Percentiles rank a stretch among this genome's conserved stretches.
Evolutionary conservation across 2,329 filamentous ascomycete genomes (phyloP).

Genomic region (Blastomyces gilchristii): DNA sequence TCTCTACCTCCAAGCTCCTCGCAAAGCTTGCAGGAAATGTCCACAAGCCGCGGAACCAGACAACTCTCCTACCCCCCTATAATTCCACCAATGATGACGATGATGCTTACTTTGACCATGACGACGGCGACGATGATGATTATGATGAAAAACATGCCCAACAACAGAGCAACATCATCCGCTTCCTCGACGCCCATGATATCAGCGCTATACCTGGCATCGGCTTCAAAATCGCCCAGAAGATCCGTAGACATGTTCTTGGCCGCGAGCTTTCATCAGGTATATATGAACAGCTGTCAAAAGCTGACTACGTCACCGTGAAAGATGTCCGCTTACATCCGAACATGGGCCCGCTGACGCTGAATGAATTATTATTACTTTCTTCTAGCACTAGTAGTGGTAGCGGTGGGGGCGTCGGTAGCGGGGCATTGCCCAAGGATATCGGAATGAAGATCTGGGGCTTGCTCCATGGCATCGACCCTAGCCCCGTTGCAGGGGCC

Average conservation of each 20-base stretch:
- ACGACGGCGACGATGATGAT: background rate
- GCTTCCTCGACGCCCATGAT: constrained; percentile 65
- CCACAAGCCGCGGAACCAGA: constrained; percentile 82
- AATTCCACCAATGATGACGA: constrained; percentile 18
- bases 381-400: background rate
- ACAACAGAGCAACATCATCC: constrained; percentile 40
- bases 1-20: constrained; percentile 77
- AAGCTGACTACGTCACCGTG: constrained; percentile 52
- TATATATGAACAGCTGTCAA: constrained; percentile 24
- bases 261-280: constrained; percentile 31
- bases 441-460: constrained; percentile 65
- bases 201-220: constrained; percentile 78
- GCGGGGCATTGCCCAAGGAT: constrained; percentile 59
- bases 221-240: constrained; percentile 65
- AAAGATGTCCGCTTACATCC: constrained; percentile 53
- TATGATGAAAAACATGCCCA: background rate
- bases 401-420: constrained; percentile 28
- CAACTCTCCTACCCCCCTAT: constrained; percentile 62
- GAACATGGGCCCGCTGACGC: constrained; percentile 50
- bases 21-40: constrained; percentile 74
- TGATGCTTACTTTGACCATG: constrained; percentile 8
- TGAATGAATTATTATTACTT: constrained; percentile 54
- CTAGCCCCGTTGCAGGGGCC: constrained; percentile 60
- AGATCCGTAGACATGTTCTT: constrained; percentile 53
- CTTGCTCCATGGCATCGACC: constrained; percentile 71